phyloP scores from a whole-genome alignment of 1,139 yeast species.

The Taiozyma sp. region DNA sequence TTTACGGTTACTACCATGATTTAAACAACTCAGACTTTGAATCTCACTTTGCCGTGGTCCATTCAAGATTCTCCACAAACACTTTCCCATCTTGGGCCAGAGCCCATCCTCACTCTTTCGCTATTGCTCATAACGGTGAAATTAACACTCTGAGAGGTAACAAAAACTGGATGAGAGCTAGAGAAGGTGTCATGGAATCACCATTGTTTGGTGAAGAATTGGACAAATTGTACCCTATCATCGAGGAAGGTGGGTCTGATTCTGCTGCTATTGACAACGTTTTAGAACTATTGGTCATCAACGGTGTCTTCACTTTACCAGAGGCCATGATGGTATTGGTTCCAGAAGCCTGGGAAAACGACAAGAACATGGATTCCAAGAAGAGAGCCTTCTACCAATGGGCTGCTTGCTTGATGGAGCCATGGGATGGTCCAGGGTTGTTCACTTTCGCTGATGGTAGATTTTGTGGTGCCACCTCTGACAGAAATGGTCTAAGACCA shows the following conservation, averaged over 20 bases:
- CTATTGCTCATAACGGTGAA: constrained; percentile 94
- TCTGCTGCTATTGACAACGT: constrained; percentile 99
- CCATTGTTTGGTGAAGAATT: constrained; percentile 85
- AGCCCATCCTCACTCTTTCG: constrained; percentile 68
- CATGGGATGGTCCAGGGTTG: constrained; percentile 99
- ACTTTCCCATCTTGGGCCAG: constrained; percentile 99
- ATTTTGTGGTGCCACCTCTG: constrained; percentile 97
- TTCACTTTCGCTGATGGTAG: constrained; percentile 97
- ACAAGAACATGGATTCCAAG: constrained; percentile 77
- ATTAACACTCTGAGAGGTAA: constrained; percentile 96
- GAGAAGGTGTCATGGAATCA: constrained; percentile 94
- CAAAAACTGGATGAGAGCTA: constrained; percentile 98
- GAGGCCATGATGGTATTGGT: constrained; percentile 97
- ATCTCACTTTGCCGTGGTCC: constrained; percentile 94
- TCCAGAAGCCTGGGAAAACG: constrained; percentile 98
- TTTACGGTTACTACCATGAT: constrained; percentile 90
- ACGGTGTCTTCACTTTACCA: constrained; percentile 88
- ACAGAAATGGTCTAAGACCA: constrained; percentile 96
- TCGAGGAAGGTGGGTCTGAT: constrained; percentile 98
- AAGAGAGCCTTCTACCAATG: constrained; percentile 95
- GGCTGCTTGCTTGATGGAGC: constrained; percentile 99
- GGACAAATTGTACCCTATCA: constrained; percentile 87
- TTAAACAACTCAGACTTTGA: constrained; percentile 87
- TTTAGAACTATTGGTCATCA: constrained; percentile 81
- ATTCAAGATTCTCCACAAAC: constrained; percentile 95